Conservation (phyloP, 2,329 filamentous ascomycete genomes). For the Drechslera avenae region DNA sequence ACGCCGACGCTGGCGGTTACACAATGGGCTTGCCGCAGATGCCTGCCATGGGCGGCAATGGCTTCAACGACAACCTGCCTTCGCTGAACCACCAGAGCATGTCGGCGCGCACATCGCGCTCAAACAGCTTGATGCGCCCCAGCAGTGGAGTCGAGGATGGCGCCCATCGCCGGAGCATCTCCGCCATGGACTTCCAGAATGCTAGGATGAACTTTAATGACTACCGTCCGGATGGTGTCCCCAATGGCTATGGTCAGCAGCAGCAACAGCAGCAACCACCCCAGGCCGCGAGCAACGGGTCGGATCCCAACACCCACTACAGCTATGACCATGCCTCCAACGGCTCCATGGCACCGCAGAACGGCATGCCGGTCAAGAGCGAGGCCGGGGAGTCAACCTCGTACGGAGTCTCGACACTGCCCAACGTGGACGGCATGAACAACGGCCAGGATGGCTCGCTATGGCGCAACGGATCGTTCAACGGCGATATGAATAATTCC, state of each 20-base stretch:
- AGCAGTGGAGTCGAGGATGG: slow-evolving; percentile 44
- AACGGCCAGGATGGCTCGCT: slow-evolving; percentile 47
- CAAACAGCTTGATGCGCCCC: slow-evolving; percentile 56
- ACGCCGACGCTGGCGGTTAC: slow-evolving; percentile 37
- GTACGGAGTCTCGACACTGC: slow-evolving; percentile 44
- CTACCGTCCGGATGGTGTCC: slow-evolving; percentile 40
- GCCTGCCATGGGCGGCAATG: slow-evolving; percentile 39
- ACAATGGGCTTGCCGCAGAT: slow-evolving; percentile 45
- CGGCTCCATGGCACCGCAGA: slow-evolving; percentile 38
- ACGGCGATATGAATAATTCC: slow-evolving; percentile 49
- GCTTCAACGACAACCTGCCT: slow-evolving; percentile 46
- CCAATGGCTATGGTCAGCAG: slow-evolving; percentile 34
- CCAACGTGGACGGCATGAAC: slow-evolving; percentile 43
- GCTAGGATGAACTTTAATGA: slow-evolving; percentile 45
- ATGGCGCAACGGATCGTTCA: slow-evolving; percentile 52
- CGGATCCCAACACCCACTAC: slow-evolving; percentile 36
- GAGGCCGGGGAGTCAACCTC: slow-evolving; percentile 37
- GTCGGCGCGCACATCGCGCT: slow-evolving; percentile 55
- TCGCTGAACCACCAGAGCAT: slow-evolving; percentile 51
- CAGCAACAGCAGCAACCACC: slow-evolving; percentile 6
- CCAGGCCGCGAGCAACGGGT: slow-evolving; percentile 17
- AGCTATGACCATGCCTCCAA: slow-evolving; percentile 42
- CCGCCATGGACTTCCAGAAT: slow-evolving; percentile 42
- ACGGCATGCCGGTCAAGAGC: slow-evolving; percentile 43
- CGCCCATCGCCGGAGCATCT: slow-evolving; percentile 43